These are phyloP conservation scores for Suillus lakei DNA, from an alignment of 768 basidiomycete genomes.

Conservation along the genomic window DNA sequence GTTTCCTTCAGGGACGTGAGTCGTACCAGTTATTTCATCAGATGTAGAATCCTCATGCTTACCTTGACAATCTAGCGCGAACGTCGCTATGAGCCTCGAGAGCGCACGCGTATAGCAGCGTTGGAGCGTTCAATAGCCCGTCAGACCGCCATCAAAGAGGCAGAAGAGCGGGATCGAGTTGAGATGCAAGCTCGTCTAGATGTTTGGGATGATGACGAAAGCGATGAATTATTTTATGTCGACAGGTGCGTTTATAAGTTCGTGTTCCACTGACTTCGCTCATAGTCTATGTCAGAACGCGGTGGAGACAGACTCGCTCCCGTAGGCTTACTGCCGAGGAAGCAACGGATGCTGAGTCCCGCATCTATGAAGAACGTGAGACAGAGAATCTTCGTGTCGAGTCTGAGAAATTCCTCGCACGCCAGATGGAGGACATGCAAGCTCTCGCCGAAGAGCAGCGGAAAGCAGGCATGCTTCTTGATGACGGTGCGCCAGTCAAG, in stretches of 20 bases:
- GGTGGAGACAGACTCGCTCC: conserved; percentile 83
- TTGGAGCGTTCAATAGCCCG: conserved; percentile 79
- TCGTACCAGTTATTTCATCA: conserved; percentile 18
- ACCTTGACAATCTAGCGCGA: conserved; percentile 64
- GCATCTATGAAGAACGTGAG: conserved; percentile 83
- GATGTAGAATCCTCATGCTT: conserved; percentile 7
- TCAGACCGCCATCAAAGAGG: conserved; percentile 71
- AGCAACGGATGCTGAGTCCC: conserved; percentile 82
- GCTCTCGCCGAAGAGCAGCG: conserved; percentile 89
- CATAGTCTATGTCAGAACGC: conserved; percentile 48
- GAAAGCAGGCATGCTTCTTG: conserved; percentile 86
- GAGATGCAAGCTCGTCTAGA: conserved; percentile 85
- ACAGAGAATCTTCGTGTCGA: conserved; percentile 86
- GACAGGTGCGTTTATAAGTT: conserved; percentile 68
- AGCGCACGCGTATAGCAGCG: conserved; percentile 77
- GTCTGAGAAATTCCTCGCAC: conserved; percentile 91
- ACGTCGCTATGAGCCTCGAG: conserved; percentile 90
- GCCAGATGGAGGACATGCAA: conserved; percentile 96
- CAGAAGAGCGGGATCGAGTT: conserved; percentile 77
- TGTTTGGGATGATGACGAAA: conserved; percentile 92
- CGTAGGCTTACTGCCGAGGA: conserved; percentile 78
- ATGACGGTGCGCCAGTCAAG: conserved; percentile 90
- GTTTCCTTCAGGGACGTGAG: conserved; percentile 85
- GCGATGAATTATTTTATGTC: conserved; percentile 90
- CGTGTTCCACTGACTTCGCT: not conserved